These are phyloP conservation scores for Neoscytalidium dimidiatum DNA, from an alignment of 2,329 filamentous ascomycete species.

Conservation along the genomic window DNA sequence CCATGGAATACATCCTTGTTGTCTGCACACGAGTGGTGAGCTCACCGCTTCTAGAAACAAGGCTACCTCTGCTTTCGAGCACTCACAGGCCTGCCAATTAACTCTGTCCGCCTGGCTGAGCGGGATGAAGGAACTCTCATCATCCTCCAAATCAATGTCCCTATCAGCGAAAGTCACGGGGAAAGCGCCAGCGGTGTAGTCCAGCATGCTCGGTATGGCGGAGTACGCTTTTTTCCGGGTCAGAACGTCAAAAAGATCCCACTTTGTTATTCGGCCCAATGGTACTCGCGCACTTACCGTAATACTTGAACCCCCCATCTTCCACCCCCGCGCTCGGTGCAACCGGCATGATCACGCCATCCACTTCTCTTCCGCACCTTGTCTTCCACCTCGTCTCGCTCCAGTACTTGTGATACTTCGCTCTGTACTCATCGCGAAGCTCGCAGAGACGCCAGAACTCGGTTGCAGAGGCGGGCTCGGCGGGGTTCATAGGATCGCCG, in stretches of 20 bases:
- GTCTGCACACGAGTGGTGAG: conserved; percentile 8
- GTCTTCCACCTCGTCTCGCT: background rate
- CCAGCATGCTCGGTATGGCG: background rate
- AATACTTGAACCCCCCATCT: conserved; percentile 22
- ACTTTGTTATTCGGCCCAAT: conserved; percentile 18
- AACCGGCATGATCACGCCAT: conserved; percentile 26
- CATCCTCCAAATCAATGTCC: background rate
- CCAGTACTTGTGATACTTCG: background rate
- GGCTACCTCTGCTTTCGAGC: background rate
- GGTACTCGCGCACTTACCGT: conserved; percentile 12
- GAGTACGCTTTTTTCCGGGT: background rate
- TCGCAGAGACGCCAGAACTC: background rate
- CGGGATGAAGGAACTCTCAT: background rate
- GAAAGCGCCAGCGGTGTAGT: conserved; percentile 2
- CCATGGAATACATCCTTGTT: conserved; percentile 22
- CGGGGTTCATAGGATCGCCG: background rate
- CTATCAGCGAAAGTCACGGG: conserved; percentile 13
- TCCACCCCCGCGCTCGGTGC: conserved; percentile 22
- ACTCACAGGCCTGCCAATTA: background rate
- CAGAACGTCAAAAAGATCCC: background rate
- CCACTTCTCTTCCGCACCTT: conserved; percentile 20
- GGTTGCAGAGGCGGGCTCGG: background rate
- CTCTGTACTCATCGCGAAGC: background rate
- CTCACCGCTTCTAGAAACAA: background rate
- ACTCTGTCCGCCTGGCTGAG: background rate